Percentiles rank a stretch among this genome's conserved stretches.
Evolutionary conservation across 2,329 filamentous ascomycete species (phyloP).

Genomic region (Microcyclospora tardicrescens): DNA sequence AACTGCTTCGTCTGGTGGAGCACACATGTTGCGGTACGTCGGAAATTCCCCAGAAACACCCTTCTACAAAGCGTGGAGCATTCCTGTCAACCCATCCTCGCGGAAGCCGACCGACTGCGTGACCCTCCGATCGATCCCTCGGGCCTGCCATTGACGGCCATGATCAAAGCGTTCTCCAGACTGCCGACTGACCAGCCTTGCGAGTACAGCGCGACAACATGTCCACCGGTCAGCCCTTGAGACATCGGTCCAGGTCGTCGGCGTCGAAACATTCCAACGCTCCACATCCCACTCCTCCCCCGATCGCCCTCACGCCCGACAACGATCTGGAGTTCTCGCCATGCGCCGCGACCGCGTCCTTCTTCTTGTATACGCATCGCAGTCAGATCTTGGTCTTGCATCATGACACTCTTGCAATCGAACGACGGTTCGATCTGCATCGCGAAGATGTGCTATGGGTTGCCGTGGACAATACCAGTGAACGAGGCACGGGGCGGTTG

Average conservation of each 20-base stretch:
- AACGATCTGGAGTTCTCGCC: constrained; percentile 57
- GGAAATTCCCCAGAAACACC: neutral
- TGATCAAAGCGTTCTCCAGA: constrained; percentile 4
- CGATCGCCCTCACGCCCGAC: constrained; percentile 32
- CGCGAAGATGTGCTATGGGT: constrained; percentile 72
- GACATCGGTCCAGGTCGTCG: constrained; percentile 30
- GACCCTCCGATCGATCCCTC: too few species aligned
- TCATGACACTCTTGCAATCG: constrained; percentile 82
- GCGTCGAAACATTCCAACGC: constrained; percentile 19
- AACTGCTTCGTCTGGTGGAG: constrained; percentile 17
- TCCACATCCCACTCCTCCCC: constrained; percentile 25
- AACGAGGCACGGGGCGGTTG: constrained; percentile 67
- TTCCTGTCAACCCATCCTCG: neutral
- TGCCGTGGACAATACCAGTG: constrained; percentile 81
- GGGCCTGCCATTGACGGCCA: constrained; percentile 11
- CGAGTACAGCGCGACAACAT: constrained; percentile 22
- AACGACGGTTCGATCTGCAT: constrained; percentile 74
- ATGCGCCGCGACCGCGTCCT: constrained; percentile 78
- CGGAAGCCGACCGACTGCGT: constrained; percentile 2
- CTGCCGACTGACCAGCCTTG: neutral
- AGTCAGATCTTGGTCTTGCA: constrained; percentile 74
- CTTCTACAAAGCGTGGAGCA: constrained; percentile 13
- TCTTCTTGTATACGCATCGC: constrained; percentile 80
- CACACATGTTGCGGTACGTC: constrained; percentile 24
- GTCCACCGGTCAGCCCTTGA: constrained; percentile 29